Base-by-base conservation (phyloP, 768 basidiomycete species). In the Suillus variegatus region DNA sequence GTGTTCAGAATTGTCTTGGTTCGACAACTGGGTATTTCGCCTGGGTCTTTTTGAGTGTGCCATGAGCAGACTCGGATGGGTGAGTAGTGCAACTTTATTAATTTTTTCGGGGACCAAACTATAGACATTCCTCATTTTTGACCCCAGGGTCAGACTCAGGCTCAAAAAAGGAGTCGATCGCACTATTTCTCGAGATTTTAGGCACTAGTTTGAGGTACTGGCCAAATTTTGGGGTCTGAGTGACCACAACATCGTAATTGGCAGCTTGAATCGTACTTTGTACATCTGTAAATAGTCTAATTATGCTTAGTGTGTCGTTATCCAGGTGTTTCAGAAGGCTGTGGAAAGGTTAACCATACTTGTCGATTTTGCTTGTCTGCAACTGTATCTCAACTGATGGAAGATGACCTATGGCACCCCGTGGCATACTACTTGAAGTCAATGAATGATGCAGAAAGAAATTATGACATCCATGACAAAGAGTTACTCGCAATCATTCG, bases 171-270 rank as follows among this genome's bases (percentile, higher is more conserved):
- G 54, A 55, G 35, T 55, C 10, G 35, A 55, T 55, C n/a, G 54
- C 54, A 9, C 54, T 55, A 55, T 55, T 55, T 55, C 12, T 55
- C 20, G 54, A n/a, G 35, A 55, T 55, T 55, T n/a, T 55, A 55
- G 54, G 35, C 54, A 12, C 54, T 10, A 55, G 18, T 55, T 55
- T 55, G 9, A 55, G 18, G 54, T 52, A 55, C 54, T 10, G 20
- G 54, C 54, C 35, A 55, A 55, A 55, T 55, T 55, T 36, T 55
- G 54, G 54, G 54, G 35, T 55, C 10, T 55, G 54, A 55, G 54
- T 36, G 35, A 55, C 54, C 25, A 55, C 20, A 55, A 36, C 9
- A 55, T n/a, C 18, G 35, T 55, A 10, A 55, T 55, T 8, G 35
- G 35, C 35, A 32, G 32, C 54, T 36, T 16, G 20, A n/a, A 55